Conservation (phyloP, 1,284 basidiomycete genomes). For the Ceratobasidium sp. region DNA sequence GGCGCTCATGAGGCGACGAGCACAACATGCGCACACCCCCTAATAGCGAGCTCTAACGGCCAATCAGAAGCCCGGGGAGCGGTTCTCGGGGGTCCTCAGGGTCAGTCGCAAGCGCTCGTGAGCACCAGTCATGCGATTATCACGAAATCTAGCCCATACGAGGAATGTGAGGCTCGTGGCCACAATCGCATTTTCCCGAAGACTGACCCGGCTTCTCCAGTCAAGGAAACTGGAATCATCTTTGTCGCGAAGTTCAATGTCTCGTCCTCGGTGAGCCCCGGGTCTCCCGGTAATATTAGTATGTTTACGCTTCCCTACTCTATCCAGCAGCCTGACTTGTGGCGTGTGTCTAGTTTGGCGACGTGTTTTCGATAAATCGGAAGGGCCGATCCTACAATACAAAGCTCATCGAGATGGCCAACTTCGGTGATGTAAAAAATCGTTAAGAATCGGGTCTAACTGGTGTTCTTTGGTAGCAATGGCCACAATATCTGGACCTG, state of each 20-base stretch:
- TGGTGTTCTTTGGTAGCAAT: constrained; percentile 57
- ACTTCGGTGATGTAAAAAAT: constrained; percentile 23
- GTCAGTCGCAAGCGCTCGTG: too few species aligned
- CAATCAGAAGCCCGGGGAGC: too few species aligned
- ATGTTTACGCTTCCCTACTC: constrained; percentile 48
- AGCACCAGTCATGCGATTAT: too few species aligned
- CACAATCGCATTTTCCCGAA: too few species aligned
- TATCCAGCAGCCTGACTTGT: constrained; percentile 2
- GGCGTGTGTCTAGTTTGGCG: constrained; percentile 72
- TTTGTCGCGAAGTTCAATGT: constrained; percentile 80
- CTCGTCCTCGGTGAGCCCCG: constrained; percentile 75
- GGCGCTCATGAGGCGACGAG: too few species aligned
- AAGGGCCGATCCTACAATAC: constrained; percentile 74
- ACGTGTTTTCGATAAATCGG: constrained; percentile 65
- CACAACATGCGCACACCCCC: too few species aligned
- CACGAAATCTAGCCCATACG: too few species aligned
- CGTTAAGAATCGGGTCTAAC: neutral
- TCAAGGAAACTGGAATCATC: constrained; percentile 59
- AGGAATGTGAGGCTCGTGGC: too few species aligned
- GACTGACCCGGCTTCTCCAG: constrained; percentile 28
- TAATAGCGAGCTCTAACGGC: too few species aligned
- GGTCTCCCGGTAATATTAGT: constrained; percentile 74
- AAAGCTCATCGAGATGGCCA: constrained; percentile 67
- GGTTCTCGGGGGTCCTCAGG: too few species aligned
- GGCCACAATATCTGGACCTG: constrained; percentile 76